phyloP scores from a whole-genome alignment of 306 rosid species.

The Hippophae gyantsensis region DNA sequence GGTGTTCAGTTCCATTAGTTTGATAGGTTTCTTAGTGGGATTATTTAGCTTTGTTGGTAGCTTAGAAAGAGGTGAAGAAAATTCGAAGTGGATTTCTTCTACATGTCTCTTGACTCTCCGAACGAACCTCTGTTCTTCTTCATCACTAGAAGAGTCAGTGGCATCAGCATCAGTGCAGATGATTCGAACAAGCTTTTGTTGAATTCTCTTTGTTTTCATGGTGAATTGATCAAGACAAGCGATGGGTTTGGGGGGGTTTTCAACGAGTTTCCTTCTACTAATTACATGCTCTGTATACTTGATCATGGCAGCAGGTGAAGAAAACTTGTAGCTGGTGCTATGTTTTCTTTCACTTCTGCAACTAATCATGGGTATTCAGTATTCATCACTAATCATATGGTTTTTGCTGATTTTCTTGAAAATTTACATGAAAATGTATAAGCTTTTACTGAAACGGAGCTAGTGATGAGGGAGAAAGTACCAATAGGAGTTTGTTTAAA shows the following conservation, averaged over 20 bases:
- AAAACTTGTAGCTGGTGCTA: too few relatives aligned
- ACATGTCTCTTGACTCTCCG: constrained; percentile 30
- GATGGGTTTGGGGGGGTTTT: background rate
- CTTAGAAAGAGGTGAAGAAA: background rate
- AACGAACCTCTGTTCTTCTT: constrained; percentile 3
- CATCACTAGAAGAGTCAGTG: constrained; percentile 66
- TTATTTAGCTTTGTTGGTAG: constrained; percentile 9
- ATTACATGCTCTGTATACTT: constrained; percentile 21
- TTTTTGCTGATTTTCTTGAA: too few relatives aligned
- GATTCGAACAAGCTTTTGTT: constrained; percentile 42
- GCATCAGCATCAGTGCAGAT: constrained; percentile 68
- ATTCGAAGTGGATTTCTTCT: constrained; percentile 28
- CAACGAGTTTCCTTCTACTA: constrained; percentile 6
- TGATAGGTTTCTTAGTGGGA: constrained; percentile 16
- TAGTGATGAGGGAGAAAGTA: too few relatives aligned
- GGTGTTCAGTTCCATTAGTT: background rate
- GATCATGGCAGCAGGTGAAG: background rate
- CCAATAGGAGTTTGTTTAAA: too few relatives aligned
- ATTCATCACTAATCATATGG: too few relatives aligned
- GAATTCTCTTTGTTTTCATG: background rate
- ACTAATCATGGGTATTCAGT: too few relatives aligned
- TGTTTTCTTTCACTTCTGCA: too few relatives aligned
- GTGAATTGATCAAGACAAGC: background rate
- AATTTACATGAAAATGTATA: too few relatives aligned
- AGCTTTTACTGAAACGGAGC: too few relatives aligned